A percentile compares a stretch with the other conserved stretches of the same genome.
These are phyloP conservation scores for Ananas comosus DNA, from an alignment of 176 grass and related monocot species.

Conservation along the genomic window DNA sequence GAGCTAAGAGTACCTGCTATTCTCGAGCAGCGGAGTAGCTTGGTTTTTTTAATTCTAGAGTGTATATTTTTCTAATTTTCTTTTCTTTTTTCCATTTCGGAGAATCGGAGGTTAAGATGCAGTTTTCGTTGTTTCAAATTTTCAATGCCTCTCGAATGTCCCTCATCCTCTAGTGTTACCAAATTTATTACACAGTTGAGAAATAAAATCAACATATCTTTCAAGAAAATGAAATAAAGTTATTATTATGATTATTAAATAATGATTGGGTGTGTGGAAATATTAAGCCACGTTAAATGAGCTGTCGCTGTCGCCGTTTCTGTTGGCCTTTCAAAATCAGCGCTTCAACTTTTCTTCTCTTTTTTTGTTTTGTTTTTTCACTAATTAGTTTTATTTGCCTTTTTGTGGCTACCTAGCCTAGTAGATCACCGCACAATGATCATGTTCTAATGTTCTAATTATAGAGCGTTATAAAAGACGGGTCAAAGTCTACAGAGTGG, in stretches of 20 bases:
- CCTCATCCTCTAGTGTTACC: neutral
- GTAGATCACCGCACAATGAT: neutral
- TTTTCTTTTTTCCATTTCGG: too few relatives aligned
- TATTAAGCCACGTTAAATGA: neutral
- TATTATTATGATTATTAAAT: neutral
- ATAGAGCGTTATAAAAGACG: neutral
- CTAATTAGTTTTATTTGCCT: neutral
- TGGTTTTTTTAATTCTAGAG: too few relatives aligned
- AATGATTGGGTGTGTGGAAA: too few relatives aligned
- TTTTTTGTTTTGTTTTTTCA: neutral
- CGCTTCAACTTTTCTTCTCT: neutral
- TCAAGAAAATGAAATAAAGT: neutral
- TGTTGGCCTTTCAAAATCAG: neutral
- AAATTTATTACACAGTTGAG: neutral
- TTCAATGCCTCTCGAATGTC: neutral
- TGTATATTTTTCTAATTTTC: too few relatives aligned
- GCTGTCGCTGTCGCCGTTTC: neutral
- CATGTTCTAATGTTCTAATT: neutral
- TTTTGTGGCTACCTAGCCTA: neutral
- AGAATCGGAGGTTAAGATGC: too few relatives aligned
- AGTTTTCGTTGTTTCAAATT: neutral
- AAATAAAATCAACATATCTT: neutral
- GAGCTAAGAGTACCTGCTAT: too few relatives aligned
- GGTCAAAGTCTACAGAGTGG: neutral
- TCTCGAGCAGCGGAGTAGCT: too few relatives aligned